phyloP scores from a whole-genome alignment of 1,284 basidiomycete species.

The Hypsizygus ulmarius region DNA sequence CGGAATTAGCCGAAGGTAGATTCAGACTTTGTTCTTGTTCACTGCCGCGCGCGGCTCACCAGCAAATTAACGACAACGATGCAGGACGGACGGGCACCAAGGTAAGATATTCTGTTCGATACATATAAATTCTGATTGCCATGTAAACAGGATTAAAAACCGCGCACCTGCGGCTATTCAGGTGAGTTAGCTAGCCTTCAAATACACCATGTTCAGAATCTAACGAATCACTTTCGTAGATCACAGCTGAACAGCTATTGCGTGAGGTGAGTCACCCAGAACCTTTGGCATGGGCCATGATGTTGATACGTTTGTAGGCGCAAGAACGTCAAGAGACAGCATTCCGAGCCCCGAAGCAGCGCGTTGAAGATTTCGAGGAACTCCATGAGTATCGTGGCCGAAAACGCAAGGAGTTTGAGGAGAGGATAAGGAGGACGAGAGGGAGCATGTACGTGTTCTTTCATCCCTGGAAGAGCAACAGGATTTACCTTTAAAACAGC shows the following conservation, averaged over 20 bases:
- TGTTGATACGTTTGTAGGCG: conserved; percentile 48
- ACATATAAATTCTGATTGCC: background rate
- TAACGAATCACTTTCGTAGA: conserved; percentile 46
- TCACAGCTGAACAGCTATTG: conserved; percentile 96
- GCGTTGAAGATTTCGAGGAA: conserved; percentile 97
- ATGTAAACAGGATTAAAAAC: conserved; percentile 76
- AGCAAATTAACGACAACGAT: conserved; percentile 24
- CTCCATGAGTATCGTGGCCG: conserved; percentile 93
- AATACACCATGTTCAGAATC: conserved; percentile 9
- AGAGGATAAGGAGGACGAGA: conserved; percentile 87
- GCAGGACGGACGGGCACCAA: conserved; percentile 54
- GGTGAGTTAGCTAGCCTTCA: conserved; percentile 35
- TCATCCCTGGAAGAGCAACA: background rate
- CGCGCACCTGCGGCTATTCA: conserved; percentile 91
- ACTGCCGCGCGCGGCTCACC: no score
- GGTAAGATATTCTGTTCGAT: conserved; percentile 26
- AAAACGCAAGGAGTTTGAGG: conserved; percentile 96
- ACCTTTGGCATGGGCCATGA: background rate
- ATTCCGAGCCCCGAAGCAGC: conserved; percentile 89
- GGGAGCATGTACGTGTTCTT: conserved; percentile 67
- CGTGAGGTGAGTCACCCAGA: conserved; percentile 65
- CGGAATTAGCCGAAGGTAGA: no score
- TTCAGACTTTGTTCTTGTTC: no score
- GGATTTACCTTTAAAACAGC: conserved; percentile 31
- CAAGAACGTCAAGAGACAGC: conserved; percentile 95